phyloP scores from a whole-genome alignment of 441 rosid species.

The Populus trichocarpa region DNA sequence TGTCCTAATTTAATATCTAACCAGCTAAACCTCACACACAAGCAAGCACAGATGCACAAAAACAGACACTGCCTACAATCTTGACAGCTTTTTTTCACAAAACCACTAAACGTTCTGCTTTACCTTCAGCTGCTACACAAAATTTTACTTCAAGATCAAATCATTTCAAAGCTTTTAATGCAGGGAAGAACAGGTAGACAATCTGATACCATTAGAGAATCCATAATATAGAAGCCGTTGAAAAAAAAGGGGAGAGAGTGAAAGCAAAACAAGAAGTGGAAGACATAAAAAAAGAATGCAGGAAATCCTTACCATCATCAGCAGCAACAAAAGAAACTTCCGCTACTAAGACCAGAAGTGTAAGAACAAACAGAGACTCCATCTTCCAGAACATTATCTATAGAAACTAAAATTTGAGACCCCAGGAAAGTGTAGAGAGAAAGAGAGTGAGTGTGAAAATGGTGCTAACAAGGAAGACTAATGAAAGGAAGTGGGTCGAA shows the following conservation, averaged over 20 bases:
- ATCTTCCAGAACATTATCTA: conserved; percentile 15
- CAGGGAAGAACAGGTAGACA: neutral
- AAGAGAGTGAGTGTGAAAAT: conserved; percentile 3
- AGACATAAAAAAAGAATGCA: neutral
- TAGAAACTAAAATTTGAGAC: conserved; percentile 5
- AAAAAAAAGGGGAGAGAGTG: neutral
- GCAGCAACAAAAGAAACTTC: conserved; percentile 27
- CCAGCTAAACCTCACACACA: neutral
- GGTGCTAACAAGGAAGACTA: neutral
- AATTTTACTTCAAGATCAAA: no score
- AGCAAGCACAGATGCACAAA: neutral
- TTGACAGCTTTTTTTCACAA: neutral
- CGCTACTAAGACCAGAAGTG: conserved; percentile 36
- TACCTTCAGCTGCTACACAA: neutral
- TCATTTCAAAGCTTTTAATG: neutral
- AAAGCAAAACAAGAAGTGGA: neutral
- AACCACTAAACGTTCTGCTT: neutral
- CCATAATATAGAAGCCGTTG: neutral
- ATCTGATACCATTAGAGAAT: neutral
- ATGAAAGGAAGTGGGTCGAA: conserved; percentile 20
- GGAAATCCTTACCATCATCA: conserved; percentile 47
- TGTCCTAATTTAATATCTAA: conserved; percentile 20
- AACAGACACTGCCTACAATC: neutral
- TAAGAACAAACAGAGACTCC: conserved; percentile 16
- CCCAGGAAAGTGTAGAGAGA: neutral